Conservation (phyloP, 1,284 basidiomycete species). For the Rhizopogon parksii region DNA sequence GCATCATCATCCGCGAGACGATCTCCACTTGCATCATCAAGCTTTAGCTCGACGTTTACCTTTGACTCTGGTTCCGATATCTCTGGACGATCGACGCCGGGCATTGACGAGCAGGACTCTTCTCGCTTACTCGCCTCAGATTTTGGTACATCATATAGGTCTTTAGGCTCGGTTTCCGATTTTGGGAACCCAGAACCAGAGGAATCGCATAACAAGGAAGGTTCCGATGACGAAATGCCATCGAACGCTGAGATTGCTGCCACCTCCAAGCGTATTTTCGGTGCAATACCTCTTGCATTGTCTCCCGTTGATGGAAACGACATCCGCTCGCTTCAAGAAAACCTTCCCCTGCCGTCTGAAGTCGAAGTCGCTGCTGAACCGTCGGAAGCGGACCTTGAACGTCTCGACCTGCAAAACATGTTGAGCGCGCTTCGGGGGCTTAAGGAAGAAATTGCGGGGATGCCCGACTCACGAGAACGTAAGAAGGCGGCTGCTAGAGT, state of each 20-base stretch:
- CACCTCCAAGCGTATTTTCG: slow-evolving; percentile 52
- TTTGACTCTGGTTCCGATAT: slow-evolving; percentile 14
- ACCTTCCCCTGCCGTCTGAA: slow-evolving; percentile 5
- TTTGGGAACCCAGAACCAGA: slow-evolving; percentile 31
- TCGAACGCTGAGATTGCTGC: slow-evolving; percentile 45
- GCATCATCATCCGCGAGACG: slow-evolving; percentile 10
- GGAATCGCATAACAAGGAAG: slow-evolving; percentile 14
- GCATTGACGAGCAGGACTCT: slow-evolving; percentile 16
- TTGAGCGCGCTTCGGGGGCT: slow-evolving; percentile 59
- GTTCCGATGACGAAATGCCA: slow-evolving; percentile 38
- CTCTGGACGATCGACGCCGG: slow-evolving; percentile 20
- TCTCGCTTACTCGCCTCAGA: slow-evolving; percentile 16
- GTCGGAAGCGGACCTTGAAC: slow-evolving; percentile 31
- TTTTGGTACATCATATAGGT: slow-evolving; percentile 39
- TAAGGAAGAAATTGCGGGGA: slow-evolving; percentile 66
- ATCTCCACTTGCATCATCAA: slow-evolving; percentile 9
- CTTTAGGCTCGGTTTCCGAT: slow-evolving; percentile 44
- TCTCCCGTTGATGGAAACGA: slow-evolving; percentile 16
- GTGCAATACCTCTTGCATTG: slow-evolving; percentile 18
- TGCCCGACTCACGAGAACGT: slow-evolving; percentile 56
- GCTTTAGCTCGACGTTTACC: slow-evolving; percentile 22
- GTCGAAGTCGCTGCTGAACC: slow-evolving; percentile 24
- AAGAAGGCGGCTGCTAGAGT: slow-evolving; percentile 63
- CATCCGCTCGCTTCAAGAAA: slow-evolving; percentile 7
- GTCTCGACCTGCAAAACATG: slow-evolving; percentile 60